Percentiles rank a stretch among this genome's conserved stretches.
phyloP scores from a whole-genome alignment of 129 eudicot species.

The Saposhnikovia divaricata region DNA sequence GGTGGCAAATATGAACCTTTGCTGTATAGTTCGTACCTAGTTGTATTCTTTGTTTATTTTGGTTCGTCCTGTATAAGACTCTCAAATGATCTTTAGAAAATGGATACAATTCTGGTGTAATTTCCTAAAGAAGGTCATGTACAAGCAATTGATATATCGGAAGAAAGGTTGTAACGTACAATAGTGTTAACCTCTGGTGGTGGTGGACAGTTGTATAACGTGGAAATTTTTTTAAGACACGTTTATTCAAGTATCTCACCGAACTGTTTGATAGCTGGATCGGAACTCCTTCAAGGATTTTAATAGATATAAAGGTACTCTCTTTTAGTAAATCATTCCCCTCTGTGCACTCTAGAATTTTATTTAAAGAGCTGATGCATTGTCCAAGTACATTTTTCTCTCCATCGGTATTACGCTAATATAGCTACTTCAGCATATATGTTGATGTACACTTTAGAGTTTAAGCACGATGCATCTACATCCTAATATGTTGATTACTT shows the following conservation, averaged over 20 bases:
- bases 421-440: too few relatives aligned
- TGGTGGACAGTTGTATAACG: not conserved
- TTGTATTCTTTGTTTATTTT: not conserved
- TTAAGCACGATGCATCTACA: too few relatives aligned
- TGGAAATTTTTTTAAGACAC: not conserved
- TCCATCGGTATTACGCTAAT: too few relatives aligned
- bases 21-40: not conserved
- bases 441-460: too few relatives aligned
- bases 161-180: not conserved
- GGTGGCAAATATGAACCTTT: slow-evolving; percentile 72
- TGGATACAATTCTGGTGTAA: not conserved
- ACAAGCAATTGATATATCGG: not conserved
- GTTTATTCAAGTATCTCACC: not conserved
- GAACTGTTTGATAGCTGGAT: not conserved
- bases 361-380: not conserved
- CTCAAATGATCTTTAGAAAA: not conserved
- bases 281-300: not conserved
- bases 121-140: not conserved
- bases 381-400: not conserved
- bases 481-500: too few relatives aligned
- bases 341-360: too few relatives aligned
- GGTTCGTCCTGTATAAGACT: not conserved
- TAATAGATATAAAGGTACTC: not conserved
- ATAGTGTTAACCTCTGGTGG: not conserved
- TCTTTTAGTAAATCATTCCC: not conserved